These are phyloP conservation scores for Phialocephala subalpina DNA, from an alignment of 2,329 filamentous ascomycete genomes.

Conservation along the genomic window DNA sequence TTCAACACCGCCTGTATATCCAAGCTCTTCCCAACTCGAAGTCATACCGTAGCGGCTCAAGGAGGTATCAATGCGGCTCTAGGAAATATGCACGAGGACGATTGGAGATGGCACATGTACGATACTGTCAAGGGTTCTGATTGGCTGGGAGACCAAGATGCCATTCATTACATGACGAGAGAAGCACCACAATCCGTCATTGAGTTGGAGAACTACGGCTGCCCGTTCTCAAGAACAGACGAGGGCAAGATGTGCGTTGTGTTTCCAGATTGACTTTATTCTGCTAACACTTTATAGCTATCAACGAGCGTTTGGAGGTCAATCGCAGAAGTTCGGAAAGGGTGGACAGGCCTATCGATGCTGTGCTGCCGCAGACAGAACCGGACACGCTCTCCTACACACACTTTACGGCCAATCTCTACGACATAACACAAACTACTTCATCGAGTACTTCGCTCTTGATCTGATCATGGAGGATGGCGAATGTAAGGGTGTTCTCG, in stretches of 20 bases:
- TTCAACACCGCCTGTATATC: conserved; percentile 90
- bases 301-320: conserved; percentile 98
- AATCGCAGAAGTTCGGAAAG: conserved; percentile 94
- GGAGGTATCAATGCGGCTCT: conserved; percentile 89
- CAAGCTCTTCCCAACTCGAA: conserved; percentile 80
- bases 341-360: conserved; percentile 94
- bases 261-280: background rate
- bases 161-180: conserved; percentile 98
- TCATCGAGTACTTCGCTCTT: conserved; percentile 98
- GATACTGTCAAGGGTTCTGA: conserved; percentile 98
- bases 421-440: conserved; percentile 98
- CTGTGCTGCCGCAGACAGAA: conserved; percentile 95
- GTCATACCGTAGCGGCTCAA: conserved; percentile 83
- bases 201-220: conserved; percentile 97
- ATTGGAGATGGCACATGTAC: conserved; percentile 99
- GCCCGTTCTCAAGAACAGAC: conserved; percentile 95
- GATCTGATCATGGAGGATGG: conserved; percentile 98
- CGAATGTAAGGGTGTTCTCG: conserved; percentile 94
- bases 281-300: conserved; percentile 63
- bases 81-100: conserved; percentile 97
- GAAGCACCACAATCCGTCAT: conserved; percentile 92
- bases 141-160: conserved; percentile 97
- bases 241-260: conserved; percentile 89
- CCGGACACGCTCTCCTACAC: conserved; percentile 96
- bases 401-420: conserved; percentile 98